Conservation (phyloP, 768 basidiomycete species). For the Panellus pusillus region DNA sequence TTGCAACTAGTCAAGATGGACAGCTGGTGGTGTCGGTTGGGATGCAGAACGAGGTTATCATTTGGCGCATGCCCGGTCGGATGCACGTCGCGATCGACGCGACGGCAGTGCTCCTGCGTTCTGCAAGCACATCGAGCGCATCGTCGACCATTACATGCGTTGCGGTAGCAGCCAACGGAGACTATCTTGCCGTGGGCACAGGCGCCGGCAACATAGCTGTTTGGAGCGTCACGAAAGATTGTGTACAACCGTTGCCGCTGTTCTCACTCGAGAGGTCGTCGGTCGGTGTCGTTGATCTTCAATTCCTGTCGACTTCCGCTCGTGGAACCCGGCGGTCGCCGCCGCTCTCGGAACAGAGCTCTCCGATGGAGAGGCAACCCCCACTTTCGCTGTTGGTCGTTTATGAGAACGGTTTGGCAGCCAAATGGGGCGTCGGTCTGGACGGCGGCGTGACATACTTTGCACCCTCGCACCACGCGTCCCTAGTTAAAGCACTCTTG, state of each 20-base stretch:
- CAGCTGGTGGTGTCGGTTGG: constrained; percentile 68
- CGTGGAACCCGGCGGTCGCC: constrained; percentile 15
- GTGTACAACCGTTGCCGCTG: constrained; percentile 38
- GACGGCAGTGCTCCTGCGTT: constrained; percentile 49
- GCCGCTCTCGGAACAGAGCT: constrained; percentile 33
- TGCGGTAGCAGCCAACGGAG: constrained; percentile 60
- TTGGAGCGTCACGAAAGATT: constrained; percentile 53
- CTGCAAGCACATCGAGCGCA: constrained; percentile 47
- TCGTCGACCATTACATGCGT: constrained; percentile 58
- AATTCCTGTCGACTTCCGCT: constrained; percentile 39
- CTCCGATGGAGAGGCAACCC: constrained; percentile 25
- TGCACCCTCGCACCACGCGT: constrained; percentile 41
- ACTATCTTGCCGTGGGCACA: constrained; percentile 72
- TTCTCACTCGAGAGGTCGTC: constrained; percentile 42
- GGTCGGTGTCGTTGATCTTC: constrained; percentile 55
- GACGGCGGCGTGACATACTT: constrained; percentile 37
- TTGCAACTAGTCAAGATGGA: constrained; percentile 72
- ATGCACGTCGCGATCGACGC: constrained; percentile 50
- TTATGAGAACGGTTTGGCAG: constrained; percentile 60
- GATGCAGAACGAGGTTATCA: constrained; percentile 71
- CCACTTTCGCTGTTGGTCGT: constrained; percentile 43
- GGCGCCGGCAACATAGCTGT: constrained; percentile 61
- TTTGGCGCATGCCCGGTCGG: constrained; percentile 58
- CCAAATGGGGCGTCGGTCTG: constrained; percentile 50
- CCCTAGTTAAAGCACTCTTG: constrained; percentile 50